Base-by-base conservation (phyloP, 2,329 filamentous ascomycete genomes). In the Dichotomopilus funicola region DNA sequence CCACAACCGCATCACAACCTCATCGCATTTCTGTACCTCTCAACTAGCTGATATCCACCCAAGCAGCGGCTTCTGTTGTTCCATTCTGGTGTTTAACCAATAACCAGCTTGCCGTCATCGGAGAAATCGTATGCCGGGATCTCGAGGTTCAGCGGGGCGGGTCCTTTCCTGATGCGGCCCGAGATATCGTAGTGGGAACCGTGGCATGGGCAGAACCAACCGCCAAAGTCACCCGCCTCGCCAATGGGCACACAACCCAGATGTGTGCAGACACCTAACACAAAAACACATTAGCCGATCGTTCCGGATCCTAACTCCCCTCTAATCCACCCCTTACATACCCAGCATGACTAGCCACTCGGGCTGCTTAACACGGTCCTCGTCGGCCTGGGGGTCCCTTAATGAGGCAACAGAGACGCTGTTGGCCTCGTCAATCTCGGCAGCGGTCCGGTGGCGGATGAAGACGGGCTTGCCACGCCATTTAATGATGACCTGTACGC, bases 201-300 rank as follows among this genome's bases (percentile, higher is more conserved):
- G 84, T 99, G 94, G 88, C 94, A 99, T 64, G 94, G 94, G 82
- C 94, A 99, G 88, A 99, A 99, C 94, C 94, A 99, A 72, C 94
- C 94, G 73, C 94, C 94, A 70, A 80, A 99, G 77, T 99, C 95
- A 74, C 94, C 94, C 63, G 94, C 90, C 81, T 99, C 94, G 70
- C 95, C 94, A 69, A 99, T 99, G 71, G 94, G 94, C 66, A 99
- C 94, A 83, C 94, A 99, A 78, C 94, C 94, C 71, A 99, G 80
- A 78, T 99, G 94, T 70, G 94, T 99, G 88, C 94, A 99, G 76
- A 99, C 92, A 77, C 91, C 89, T 92, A 63, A 57, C 34, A 35
- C 41, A 4, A 27, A 27, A 27, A 35, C 7, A 49, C 42, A 54
- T 67, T 53, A 73, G 67, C 33, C 7, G 47, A 6, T 31, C 13